These are phyloP conservation scores for Fomitopsis palustris DNA, from an alignment of 1,284 basidiomycete genomes.

Conservation along the genomic window DNA sequence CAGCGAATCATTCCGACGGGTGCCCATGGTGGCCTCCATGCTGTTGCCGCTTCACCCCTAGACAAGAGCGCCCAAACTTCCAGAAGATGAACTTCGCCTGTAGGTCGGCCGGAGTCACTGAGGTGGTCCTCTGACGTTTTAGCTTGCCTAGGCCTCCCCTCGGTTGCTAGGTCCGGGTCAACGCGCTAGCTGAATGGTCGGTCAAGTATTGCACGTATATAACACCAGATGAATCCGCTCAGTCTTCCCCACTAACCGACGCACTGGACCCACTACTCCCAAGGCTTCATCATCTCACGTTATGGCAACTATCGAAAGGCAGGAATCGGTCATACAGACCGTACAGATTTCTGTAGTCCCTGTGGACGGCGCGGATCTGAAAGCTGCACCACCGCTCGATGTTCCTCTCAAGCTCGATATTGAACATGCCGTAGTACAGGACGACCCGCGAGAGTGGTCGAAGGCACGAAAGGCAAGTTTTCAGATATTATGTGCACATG, in stretches of 20 bases:
- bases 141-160: background rate
- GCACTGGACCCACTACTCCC: background rate
- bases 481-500: background rate
- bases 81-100: constrained; percentile 1
- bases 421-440: constrained; percentile 62
- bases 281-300: background rate
- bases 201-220: background rate
- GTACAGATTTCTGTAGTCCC: background rate
- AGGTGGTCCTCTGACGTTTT: background rate
- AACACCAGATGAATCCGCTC: background rate
- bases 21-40: background rate
- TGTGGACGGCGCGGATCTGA: background rate
- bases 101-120: background rate
- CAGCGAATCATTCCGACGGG: background rate
- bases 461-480: constrained; percentile 53
- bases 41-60: background rate
- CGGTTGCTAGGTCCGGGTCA: background rate
- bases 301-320: background rate
- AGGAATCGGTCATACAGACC: background rate
- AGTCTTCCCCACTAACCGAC: background rate
- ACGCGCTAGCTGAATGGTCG: background rate
- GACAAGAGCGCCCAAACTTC: background rate
- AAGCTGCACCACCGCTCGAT: background rate
- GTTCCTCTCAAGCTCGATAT: constrained; percentile 39
- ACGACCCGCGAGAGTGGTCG: constrained; percentile 81